phyloP scores from a whole-genome alignment of 306 rosid species.

The Citrullus amarus region DNA sequence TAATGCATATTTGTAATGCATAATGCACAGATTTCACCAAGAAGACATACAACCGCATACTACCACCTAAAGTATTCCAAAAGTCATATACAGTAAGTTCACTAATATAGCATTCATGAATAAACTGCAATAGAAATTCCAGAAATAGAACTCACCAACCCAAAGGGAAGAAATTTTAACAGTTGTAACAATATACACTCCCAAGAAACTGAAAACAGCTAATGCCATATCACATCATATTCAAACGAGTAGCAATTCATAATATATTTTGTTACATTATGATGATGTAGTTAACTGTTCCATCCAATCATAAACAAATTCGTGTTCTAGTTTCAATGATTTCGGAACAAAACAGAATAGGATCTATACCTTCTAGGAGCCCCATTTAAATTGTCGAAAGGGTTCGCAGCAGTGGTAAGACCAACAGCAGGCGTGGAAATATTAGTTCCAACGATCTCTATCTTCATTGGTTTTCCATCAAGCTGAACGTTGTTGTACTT shows the following conservation, averaged over 20 bases:
- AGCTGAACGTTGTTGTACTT: slow-evolving; percentile 88
- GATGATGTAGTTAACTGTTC: not conserved
- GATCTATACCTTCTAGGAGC: slow-evolving; percentile 19
- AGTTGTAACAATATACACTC: not conserved
- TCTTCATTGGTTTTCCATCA: slow-evolving; percentile 93
- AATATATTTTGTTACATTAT: not conserved
- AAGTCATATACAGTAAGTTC: not conserved
- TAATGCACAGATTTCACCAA: not conserved
- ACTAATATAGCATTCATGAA: not conserved
- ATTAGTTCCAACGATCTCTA: slow-evolving; percentile 86
- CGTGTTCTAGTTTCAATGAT: not conserved
- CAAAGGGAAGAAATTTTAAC: not conserved
- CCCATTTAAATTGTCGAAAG: slow-evolving; percentile 44
- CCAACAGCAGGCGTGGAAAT: slow-evolving; percentile 37
- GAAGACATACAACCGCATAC: slow-evolving; percentile 22
- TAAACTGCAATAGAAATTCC: not conserved
- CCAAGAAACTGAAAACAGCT: not conserved
- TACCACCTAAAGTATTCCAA: not conserved
- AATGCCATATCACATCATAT: not conserved
- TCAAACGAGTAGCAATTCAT: not conserved
- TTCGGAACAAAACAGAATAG: not conserved
- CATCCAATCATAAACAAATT: not conserved
- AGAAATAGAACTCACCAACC: not conserved
- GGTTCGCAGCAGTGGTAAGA: slow-evolving; percentile 18
- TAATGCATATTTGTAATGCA: not conserved